Conservation (phyloP, 1,284 basidiomycete species). For the Apiotrichum porosum region DNA sequence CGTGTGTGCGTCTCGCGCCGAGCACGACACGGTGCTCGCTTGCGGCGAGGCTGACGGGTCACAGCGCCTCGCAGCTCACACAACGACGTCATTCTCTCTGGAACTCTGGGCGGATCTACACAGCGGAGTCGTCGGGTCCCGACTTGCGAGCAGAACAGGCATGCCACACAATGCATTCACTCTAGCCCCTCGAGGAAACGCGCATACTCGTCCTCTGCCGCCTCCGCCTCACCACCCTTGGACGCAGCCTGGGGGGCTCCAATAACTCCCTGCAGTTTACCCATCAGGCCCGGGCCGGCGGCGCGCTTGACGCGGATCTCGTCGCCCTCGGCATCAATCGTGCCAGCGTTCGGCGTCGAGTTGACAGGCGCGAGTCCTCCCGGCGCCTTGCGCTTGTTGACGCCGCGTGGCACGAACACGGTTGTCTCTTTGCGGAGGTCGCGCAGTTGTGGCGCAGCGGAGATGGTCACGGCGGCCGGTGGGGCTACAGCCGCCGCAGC, state of each 20-base stretch:
- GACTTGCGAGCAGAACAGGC: no score
- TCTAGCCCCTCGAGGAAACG: conserved; percentile 15
- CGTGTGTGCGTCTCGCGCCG: no score
- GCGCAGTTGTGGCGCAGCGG: conserved; percentile 74
- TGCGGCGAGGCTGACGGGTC: no score
- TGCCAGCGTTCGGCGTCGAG: conserved; percentile 39
- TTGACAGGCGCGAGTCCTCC: conserved; percentile 25
- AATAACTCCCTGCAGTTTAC: conserved; percentile 40
- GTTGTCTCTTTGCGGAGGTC: conserved; percentile 89
- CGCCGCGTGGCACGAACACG: conserved; percentile 67
- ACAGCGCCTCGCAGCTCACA: no score
- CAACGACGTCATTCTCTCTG: no score
- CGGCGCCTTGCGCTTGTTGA: conserved; percentile 36
- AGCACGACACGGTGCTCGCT: no score
- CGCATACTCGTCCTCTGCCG: conserved; percentile 17
- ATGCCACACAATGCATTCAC: no score
- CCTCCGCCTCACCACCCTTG: background rate
- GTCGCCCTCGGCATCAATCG: conserved; percentile 39
- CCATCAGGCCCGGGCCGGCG: conserved; percentile 36
- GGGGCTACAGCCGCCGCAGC: conserved; percentile 26
- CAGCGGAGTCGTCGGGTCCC: no score
- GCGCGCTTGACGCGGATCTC: conserved; percentile 14
- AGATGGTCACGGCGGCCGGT: conserved; percentile 59
- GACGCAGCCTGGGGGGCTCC: conserved; percentile 18
- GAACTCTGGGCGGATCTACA: no score